Evolutionary conservation across 2,329 filamentous ascomycete species (phyloP), one percentile per base, ranked within the genome.

Genomic region (Apiospora marii): DNA sequence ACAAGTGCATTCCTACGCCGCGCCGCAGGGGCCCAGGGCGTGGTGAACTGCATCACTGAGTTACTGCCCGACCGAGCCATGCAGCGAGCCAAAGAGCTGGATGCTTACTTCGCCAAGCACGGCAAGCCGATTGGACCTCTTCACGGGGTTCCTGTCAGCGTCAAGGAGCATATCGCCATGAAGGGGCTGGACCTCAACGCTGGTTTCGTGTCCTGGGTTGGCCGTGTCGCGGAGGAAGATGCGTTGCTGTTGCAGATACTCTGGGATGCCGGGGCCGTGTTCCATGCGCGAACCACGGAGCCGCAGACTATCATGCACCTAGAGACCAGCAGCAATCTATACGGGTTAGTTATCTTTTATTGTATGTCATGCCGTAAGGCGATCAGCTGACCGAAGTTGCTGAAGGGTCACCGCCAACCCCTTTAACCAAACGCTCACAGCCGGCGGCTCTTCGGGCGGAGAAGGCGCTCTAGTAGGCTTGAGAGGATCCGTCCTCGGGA

Each of bases 241-340:
- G 84, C 85, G 3, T 79, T 84, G 70, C 85, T 90, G 30, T 70
- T 89, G 14, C 80, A 87, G 72, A 81, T 85, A 73, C 76, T 87
- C 19, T 82, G 80, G 78, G 78, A 82, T 2, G 86, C 86, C 3
- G 88, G 88, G 1, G 84, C 84, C 1, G 83, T 90, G 1, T 85
- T 89, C 75, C 85, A 87, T 76, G 87, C 82, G 41, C 81, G 87
- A 30, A 89, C 87, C 0, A 89, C 87, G 4, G 79, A 88, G 72
- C 88, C 88, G 6, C 88, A 90, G 76, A 85, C 83, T 14, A 75
- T 89, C 67, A 88, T 89, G 87, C 86, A 88, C 74, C 77, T 88
- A 13, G 87, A 89, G 75, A 87, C 86, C 2, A 82, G 80, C 71
- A 86, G 78, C 69, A 88, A 88, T 73, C 74, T 89, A 27, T 88